Conservation (phyloP, 129 eudicot genomes). For the Flaveria bidentis region DNA sequence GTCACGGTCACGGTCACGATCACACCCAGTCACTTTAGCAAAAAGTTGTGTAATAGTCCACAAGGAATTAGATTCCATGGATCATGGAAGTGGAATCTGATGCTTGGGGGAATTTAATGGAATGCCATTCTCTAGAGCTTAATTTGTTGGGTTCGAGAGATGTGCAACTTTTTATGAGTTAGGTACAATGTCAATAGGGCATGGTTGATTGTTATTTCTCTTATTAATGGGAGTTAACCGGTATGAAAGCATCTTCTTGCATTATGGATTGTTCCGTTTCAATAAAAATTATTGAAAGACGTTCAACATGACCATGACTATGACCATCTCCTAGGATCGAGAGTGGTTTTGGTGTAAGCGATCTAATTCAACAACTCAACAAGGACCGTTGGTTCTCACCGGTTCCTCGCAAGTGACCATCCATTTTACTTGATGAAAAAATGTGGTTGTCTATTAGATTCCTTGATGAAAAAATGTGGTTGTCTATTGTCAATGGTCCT, state of each 20-base stretch:
- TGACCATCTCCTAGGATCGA: background rate
- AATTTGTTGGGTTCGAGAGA: background rate
- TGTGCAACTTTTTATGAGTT: background rate
- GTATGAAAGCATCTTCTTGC: background rate
- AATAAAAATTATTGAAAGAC: background rate
- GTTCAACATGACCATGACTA: background rate
- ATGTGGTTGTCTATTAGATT: too few species aligned
- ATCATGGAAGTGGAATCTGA: constrained; percentile 29
- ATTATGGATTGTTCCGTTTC: background rate
- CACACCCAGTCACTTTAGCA: constrained; percentile 15
- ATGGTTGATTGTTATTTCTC: constrained; percentile 1
- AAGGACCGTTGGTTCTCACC: background rate
- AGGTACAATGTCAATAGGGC: background rate
- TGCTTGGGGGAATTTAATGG: constrained; percentile 21
- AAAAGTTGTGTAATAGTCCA: constrained; percentile 20
- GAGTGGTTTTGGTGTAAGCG: background rate
- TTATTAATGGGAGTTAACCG: background rate
- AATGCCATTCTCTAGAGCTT: constrained; percentile 14
- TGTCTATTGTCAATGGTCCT: too few species aligned
- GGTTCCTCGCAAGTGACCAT: background rate
- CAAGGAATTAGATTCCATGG: constrained; percentile 36
- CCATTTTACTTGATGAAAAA: background rate
- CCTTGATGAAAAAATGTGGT: too few species aligned
- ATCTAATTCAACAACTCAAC: background rate
- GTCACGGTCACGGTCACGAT: constrained; percentile 10